Percentiles rank a stretch among this genome's conserved stretches.
These are phyloP conservation scores for Pleurotus citrinopileatus DNA, from an alignment of 768 basidiomycete species.

Conservation along the genomic window DNA sequence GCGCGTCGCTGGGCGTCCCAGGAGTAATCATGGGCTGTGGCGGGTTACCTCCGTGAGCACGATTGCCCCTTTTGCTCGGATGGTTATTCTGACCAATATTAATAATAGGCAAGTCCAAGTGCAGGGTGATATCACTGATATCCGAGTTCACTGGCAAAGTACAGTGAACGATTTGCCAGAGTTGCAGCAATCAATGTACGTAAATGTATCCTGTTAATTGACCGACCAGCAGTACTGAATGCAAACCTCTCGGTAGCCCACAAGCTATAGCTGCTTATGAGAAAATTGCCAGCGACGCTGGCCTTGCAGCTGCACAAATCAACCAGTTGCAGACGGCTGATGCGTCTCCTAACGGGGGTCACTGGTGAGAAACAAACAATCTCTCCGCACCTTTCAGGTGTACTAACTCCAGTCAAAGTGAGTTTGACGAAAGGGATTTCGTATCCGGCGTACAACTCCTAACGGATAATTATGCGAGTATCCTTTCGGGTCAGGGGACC, in stretches of 20 bases:
- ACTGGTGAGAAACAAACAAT: slow-evolving; percentile 2
- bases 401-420: too few species aligned
- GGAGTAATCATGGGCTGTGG: slow-evolving; percentile 23
- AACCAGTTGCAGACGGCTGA: slow-evolving; percentile 22
- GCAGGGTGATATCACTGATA: slow-evolving; percentile 20
- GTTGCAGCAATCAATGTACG: slow-evolving; percentile 20
- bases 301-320: slow-evolving; percentile 15
- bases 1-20: slow-evolving; percentile 20
- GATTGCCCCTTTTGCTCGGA: not conserved
- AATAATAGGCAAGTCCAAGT: slow-evolving; percentile 20
- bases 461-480: slow-evolving; percentile 4
- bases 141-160: slow-evolving; percentile 24
- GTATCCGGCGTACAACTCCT: slow-evolving; percentile 7
- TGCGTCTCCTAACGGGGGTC: slow-evolving; percentile 18
- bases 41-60: slow-evolving; percentile 20
- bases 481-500: not conserved
- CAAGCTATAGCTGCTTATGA: slow-evolving; percentile 19
- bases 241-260: not conserved
- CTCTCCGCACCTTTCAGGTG: too few species aligned
- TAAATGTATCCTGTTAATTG: not conserved
- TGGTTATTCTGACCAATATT: not conserved
- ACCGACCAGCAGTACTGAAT: not conserved
- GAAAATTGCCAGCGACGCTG: slow-evolving; percentile 17
- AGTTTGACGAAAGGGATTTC: not conserved
- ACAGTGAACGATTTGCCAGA: slow-evolving; percentile 20